Conservation (phyloP, 2,329 filamentous ascomycete species). For the Furcasterigmium sp. region DNA sequence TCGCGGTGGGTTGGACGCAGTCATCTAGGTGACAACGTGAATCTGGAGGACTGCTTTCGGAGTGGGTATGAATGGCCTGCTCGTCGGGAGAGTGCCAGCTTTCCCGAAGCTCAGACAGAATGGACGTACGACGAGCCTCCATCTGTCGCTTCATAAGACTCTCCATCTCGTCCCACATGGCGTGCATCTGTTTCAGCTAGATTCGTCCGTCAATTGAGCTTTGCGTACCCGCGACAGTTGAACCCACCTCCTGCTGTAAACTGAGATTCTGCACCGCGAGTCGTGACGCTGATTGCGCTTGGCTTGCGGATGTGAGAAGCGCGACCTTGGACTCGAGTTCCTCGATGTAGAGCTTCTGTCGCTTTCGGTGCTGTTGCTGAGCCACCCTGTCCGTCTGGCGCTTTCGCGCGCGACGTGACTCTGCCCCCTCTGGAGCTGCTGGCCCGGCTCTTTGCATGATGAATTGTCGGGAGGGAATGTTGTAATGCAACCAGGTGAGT, state of each 20-base stretch:
- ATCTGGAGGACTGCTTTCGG: background rate
- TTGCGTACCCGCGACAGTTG: background rate
- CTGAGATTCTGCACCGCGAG: background rate
- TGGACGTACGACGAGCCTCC: background rate
- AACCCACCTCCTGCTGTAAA: background rate
- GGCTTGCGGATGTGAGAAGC: background rate
- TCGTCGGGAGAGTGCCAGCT: background rate
- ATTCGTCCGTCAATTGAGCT: background rate
- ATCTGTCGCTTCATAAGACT: background rate
- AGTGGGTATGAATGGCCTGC: no score
- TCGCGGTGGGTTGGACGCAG: background rate
- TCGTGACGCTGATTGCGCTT: background rate
- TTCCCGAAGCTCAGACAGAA: background rate
- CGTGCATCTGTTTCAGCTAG: background rate
- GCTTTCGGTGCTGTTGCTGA: background rate
- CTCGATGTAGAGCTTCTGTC: constrained; percentile 1
- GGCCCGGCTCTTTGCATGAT: no score
- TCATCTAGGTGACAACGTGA: background rate
- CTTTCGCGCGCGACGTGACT: background rate
- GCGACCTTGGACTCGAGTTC: background rate
- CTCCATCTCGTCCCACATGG: constrained; percentile 1
- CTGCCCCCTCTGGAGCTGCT: background rate
- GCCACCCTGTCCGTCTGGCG: background rate
- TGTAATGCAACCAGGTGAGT: background rate
- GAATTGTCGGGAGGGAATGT: no score